Evolutionary conservation across 257 asterid species (phyloP), one percentile per base, ranked within the genome.

Genomic region (Gynochthodes officinalis): DNA sequence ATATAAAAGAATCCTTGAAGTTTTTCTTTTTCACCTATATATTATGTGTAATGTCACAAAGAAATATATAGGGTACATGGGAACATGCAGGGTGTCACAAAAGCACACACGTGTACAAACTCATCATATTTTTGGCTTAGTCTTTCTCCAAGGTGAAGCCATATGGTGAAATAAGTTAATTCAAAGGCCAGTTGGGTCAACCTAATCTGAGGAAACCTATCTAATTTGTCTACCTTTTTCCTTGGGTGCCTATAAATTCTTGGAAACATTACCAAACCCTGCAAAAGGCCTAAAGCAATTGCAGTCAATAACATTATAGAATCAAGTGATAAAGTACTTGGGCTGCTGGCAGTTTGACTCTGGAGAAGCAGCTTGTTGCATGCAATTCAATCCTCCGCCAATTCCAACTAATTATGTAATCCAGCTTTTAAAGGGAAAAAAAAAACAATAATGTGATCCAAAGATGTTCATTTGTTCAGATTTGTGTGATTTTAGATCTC

Each of bases 281-380:
- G 76, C 44, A 64, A 60, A 72, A 67, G 30, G 65, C 32, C 60
- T n/a, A 23, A 63, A 50, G 52, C 42, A 28, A 62, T 19, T 11
- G 62, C 67, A 25, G 76, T 37, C 76, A 63, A 73, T 71, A 37
- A 37, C 70, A 70, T 7, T 23, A 39, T 14, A 60, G 12, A 57
- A 71, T 72, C 52, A 37, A 55, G 28, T 42, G 14, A 42, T 49
- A 6, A 40, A 14, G 12, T 46, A 35, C 54, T 30, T 6, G 32
- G 70, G 70, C 69, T 79, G 70, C 69, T 79, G 83, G 77, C 77
- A 62, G 28, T 75, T 70, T 78, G 77, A 25, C 76, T 42, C 69
- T 46, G 42, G 11, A 53, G 49, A 70, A 23, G 65, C 58, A 5
- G 55, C 10, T 48, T 48, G 19, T 19, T 40, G 58, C 46, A 62